phyloP scores from a whole-genome alignment of 345 rosid species.

The Syzygium jambos region DNA sequence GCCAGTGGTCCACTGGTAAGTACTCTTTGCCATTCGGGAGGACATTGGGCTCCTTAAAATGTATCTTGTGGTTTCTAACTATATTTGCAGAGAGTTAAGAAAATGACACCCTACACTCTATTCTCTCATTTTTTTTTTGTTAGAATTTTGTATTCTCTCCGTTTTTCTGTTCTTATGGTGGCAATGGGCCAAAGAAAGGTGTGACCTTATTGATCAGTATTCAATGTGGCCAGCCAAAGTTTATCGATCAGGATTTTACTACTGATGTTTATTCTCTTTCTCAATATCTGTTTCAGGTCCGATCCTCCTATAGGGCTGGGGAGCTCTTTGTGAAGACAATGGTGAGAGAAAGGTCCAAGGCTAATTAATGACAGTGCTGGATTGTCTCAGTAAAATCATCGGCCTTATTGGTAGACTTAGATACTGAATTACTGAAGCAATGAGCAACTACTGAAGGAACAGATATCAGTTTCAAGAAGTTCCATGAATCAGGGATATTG shows the following conservation, averaged over 20 bases:
- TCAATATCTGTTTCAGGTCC: constrained; percentile 42
- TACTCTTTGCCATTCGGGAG: neutral
- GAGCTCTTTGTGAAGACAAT: constrained; percentile 91
- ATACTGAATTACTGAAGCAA: neutral
- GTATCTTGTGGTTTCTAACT: neutral
- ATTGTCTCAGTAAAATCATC: neutral
- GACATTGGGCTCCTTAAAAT: neutral
- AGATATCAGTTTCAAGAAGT: neutral
- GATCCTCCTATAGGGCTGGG: constrained; percentile 94
- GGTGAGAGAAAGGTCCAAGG: constrained; percentile 58
- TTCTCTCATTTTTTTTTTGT: neutral
- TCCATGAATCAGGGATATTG: neutral
- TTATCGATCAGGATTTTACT: neutral
- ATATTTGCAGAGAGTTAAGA: neutral
- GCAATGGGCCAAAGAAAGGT: neutral
- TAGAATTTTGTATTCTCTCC: neutral
- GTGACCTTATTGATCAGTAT: neutral
- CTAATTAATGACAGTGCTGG: neutral
- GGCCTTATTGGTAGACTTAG: neutral
- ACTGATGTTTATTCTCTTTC: neutral
- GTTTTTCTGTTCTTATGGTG: neutral
- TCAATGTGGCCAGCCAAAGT: neutral
- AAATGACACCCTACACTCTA: neutral
- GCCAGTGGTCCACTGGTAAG: constrained; percentile 98
- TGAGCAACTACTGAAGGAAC: neutral